phyloP scores from a whole-genome alignment of 768 basidiomycete species.

The Auricularia cornea region DNA sequence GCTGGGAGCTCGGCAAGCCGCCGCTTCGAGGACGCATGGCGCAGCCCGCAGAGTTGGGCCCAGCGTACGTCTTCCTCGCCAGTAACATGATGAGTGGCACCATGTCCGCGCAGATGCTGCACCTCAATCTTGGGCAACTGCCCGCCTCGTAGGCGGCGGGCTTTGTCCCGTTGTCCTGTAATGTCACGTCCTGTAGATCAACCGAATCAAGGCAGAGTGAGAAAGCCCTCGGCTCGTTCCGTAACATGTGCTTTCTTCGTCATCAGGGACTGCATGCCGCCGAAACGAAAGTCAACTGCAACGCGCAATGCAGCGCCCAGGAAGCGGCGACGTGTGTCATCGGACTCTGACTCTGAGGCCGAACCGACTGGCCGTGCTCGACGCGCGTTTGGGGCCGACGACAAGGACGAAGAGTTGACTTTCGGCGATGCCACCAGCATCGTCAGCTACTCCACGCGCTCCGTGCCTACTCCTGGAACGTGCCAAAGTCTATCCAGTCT shows the following conservation, averaged over 20 bases:
- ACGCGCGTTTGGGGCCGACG: neutral
- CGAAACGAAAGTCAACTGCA: neutral
- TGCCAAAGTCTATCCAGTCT: neutral
- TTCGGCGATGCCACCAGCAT: constrained; percentile 3
- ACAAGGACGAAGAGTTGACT: neutral
- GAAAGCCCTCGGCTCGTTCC: too few relatives aligned
- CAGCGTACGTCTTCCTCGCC: constrained; percentile 49
- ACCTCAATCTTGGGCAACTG: neutral
- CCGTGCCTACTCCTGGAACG: neutral
- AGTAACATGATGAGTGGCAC: neutral
- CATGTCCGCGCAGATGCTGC: neutral
- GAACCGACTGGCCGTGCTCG: neutral
- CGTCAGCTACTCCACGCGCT: neutral
- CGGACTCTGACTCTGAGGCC: neutral
- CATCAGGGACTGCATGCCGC: neutral
- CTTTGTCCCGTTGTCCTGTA: too few relatives aligned
- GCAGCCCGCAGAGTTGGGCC: constrained; percentile 46
- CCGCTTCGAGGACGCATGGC: constrained; percentile 43
- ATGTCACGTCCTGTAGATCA: too few relatives aligned
- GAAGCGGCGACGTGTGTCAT: neutral
- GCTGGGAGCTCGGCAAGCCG: constrained; percentile 35
- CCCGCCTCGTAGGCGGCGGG: neutral
- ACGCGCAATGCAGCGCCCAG: neutral
- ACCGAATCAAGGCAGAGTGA: too few relatives aligned
- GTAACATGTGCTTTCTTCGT: neutral